phyloP scores from a whole-genome alignment of 768 basidiomycete genomes.

The Collybia sp. region DNA sequence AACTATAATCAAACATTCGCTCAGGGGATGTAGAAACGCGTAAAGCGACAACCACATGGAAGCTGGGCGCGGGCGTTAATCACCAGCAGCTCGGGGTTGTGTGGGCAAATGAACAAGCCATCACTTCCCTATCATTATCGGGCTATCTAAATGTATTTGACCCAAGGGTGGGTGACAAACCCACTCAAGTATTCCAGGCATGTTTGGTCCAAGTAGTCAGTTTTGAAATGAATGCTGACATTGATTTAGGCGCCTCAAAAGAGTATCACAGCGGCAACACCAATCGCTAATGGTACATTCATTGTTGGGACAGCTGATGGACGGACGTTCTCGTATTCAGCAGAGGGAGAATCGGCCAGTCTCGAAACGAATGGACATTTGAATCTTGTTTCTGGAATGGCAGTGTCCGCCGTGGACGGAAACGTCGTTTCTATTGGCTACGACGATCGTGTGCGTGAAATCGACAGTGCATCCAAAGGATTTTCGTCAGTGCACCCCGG shows the following conservation, averaged over 20 bases:
- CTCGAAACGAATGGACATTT: slow-evolving; percentile 67
- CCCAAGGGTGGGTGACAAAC: slow-evolving; percentile 56
- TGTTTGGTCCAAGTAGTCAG: slow-evolving; percentile 9
- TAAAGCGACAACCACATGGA: slow-evolving; percentile 66
- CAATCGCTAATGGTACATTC: slow-evolving; percentile 53
- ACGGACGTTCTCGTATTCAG: slow-evolving; percentile 61
- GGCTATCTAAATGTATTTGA: slow-evolving; percentile 85
- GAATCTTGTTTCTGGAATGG: slow-evolving; percentile 63
- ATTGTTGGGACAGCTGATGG: slow-evolving; percentile 81
- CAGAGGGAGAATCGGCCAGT: slow-evolving; percentile 34
- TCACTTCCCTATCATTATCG: slow-evolving; percentile 80
- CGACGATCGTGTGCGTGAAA: slow-evolving; percentile 76
- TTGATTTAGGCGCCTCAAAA: slow-evolving; percentile 69
- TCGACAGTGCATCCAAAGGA: slow-evolving; percentile 35
- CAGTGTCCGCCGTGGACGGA: slow-evolving; percentile 39
- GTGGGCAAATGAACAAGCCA: slow-evolving; percentile 68
- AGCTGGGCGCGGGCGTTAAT: slow-evolving; percentile 65
- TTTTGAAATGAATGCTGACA: neutral
- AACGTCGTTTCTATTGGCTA: slow-evolving; percentile 67
- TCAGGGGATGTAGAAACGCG: slow-evolving; percentile 78
- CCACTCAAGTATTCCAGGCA: slow-evolving; percentile 59
- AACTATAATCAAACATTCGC: neutral
- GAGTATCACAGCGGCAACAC: slow-evolving; percentile 62
- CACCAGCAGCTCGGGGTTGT: slow-evolving; percentile 86
- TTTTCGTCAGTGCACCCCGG: slow-evolving; percentile 36